These are phyloP conservation scores for Anthracocystis walkeri DNA, from an alignment of 1,284 basidiomycete species.

Conservation along the genomic window DNA sequence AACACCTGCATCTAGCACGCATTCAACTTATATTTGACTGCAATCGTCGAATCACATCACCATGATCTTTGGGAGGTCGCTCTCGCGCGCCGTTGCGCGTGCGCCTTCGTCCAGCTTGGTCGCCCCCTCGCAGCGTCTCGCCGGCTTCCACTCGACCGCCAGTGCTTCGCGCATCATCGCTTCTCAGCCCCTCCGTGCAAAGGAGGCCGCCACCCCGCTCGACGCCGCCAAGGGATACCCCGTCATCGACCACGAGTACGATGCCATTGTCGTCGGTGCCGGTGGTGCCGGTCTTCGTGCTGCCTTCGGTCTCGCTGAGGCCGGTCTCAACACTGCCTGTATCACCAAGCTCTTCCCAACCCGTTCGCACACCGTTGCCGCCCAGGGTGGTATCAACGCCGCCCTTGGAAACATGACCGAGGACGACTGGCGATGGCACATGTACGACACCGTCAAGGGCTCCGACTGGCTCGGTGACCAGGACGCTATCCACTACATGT, in stretches of 20 bases:
- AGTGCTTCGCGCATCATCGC: conserved; percentile 75
- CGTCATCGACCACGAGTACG: conserved; percentile 86
- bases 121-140: conserved; percentile 43
- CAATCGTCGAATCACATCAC: conserved; percentile 15
- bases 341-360: conserved; percentile 99
- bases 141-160: conserved; percentile 61
- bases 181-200: conserved; percentile 82
- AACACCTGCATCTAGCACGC: conserved; percentile 7
- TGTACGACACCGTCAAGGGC: conserved; percentile 99
- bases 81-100: conserved; percentile 56
- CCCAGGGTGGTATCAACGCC: conserved; percentile 99
- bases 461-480: conserved; percentile 99
- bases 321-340: conserved; percentile 91
- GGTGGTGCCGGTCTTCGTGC: conserved; percentile 98
- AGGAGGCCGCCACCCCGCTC: conserved; percentile 76
- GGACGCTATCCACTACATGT: conserved; percentile 99
- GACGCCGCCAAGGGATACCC: conserved; percentile 78
- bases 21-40: conserved; percentile 12
- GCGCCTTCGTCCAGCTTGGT: conserved; percentile 46
- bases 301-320: conserved; percentile 98
- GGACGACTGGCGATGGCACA: conserved; percentile 99
- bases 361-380: conserved; percentile 97
- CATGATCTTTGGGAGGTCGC: conserved; percentile 53
- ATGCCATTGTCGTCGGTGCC: conserved; percentile 75
- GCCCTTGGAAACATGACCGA: conserved; percentile 85